Base-by-base conservation (phyloP, 345 rosid genomes). In the Dimocarpus longan region DNA sequence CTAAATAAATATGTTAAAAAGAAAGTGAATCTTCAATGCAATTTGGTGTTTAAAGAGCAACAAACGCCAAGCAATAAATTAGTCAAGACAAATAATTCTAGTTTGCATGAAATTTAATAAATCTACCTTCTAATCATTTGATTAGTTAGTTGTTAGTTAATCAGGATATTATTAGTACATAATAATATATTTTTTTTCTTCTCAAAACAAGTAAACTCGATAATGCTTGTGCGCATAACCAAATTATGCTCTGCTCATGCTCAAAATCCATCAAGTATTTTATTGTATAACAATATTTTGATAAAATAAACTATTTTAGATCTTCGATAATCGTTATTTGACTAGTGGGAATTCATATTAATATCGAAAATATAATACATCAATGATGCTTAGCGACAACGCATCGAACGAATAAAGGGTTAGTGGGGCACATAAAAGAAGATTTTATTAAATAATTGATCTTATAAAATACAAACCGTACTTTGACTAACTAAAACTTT, bases 381-480 rank as follows among this genome's bases (percentile, higher is more conserved):
- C 42, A 15, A 15, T 26, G 76, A 71, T 65, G 78, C 72, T 44
- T 50, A 4, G 18, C 19, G 52, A 81, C 78, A 76, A 69, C 24
- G 69, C 84, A 62, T 78, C 15, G 68, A 73, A 63, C 62, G 63
- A 70, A 75, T 37, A 24, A 71, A 81, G 66, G 5, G 40, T 21
- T 44, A 15, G 74, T 73, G 56, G 42, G 39, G 64, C 40, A 12
- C 70, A 42, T 56, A 62, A 43, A 24, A 32, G 60, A 37, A 75
- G 68, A 74, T 46, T 46, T 74, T 10, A 37, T 16, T 73, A n/a
- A 60, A 66, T 32, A 11, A 28, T 26, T 65, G 40, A 44, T 63
- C 43, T 43, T 44, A 44, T 44, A 22, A 62, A 59, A 42, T 16
- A 43, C 42, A 19, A 37, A 26, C 18, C 7, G 46, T 70, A n/a